Evolutionary conservation across 371 early-diverging fungal genomes (phyloP), one percentile per base, ranked within the genome.

Genomic region (Polyrhizophydium stewartii): DNA sequence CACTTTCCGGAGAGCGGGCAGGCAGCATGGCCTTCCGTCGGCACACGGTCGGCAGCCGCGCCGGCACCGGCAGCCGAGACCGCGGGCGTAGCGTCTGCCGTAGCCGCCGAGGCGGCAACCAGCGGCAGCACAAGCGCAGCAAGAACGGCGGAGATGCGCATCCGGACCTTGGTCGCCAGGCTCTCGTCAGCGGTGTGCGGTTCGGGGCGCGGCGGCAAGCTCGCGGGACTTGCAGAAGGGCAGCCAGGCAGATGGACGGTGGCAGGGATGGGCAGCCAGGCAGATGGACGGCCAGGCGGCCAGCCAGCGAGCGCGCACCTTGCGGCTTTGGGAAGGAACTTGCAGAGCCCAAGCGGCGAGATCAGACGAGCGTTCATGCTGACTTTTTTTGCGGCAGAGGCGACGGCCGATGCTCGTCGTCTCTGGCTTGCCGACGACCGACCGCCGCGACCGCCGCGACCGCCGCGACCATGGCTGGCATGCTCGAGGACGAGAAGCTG

Each of bases 401-500:
- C n/a, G n/a, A n/a, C n/a, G 43, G n/a, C 43, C 43, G n/a, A 43
- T 17, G n/a, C 43, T 43, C 16, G 16, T 43, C 43, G 43, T n/a
- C n/a, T 43, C n/a, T 17, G 17, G 16, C n/a, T 43, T 17, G 17
- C 17, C 16, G 17, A 17, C 17, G n/a, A 43, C 43, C n/a, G 43
- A 43, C n/a, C 17, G 43, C n/a, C 43, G 43, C 16, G n/a, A 16
- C n/a, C n/a, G 43, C 17, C 43, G 43, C 16, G 43, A 43, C 43
- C n/a, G 43, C 43, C n/a, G 43, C n/a, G n/a, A n/a, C n/a, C n/a
- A n/a, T n/a, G n/a, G n/a, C n/a, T n/a, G n/a, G n/a, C 41, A 41
- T 17, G 50, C 40, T 43, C 49, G 49, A 47, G 7, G 9, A 3
- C 22, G 49, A 47, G 16, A 51, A 60, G 46, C 66, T 79, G 64